Base-by-base conservation (phyloP, 73 alveolate species). In the Paramecium tetraurelia region DNA sequence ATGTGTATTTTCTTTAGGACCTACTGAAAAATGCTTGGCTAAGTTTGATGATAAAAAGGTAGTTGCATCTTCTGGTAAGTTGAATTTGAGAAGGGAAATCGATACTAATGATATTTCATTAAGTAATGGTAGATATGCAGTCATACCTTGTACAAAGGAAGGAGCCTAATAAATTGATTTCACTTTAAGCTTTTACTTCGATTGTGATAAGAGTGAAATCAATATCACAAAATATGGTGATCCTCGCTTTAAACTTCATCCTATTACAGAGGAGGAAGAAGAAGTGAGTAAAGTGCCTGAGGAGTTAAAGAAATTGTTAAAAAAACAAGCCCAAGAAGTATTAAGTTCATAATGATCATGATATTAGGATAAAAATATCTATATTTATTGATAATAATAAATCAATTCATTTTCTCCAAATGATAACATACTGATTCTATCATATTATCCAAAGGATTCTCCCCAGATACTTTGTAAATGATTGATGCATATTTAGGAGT, bases 81-180 rank as follows among this genome's bases (percentile, higher is more conserved):
- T 89, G 11, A 94, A 93, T 92, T 80, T 94, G 33, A 92, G 96
- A 92, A 92, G 96, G 53, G 96, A 89, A 58, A 75, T 89, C 29
- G 96, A 63, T 21, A 44, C 75, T 8, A 48, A 80, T 24, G 70
- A 44, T 2, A 31, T 44, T 2, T 14, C 14, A 10, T 43, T 80
- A 41, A 33, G 48, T 31, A 46, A 80, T 44, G 95, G 95, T 14
- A 44, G 63, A 83, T 90, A 90, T 53, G 92, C 93, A 16, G 35
- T 90, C 4, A 92, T 90, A 75, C 95, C 95, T n/a, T 70, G 93
- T 35, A 90, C 95, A 2, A 70, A 70, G 11, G 85, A 77, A 1
- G 88, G 71, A 18, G 95, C 93, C 5, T 27, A 83, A 53, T 53
- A 53, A 46, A 92, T 89, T 24, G 85, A 35, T 10, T 90, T 44